Base-by-base conservation (phyloP, 1,284 basidiomycete species). In the Fomitopsis betulina region DNA sequence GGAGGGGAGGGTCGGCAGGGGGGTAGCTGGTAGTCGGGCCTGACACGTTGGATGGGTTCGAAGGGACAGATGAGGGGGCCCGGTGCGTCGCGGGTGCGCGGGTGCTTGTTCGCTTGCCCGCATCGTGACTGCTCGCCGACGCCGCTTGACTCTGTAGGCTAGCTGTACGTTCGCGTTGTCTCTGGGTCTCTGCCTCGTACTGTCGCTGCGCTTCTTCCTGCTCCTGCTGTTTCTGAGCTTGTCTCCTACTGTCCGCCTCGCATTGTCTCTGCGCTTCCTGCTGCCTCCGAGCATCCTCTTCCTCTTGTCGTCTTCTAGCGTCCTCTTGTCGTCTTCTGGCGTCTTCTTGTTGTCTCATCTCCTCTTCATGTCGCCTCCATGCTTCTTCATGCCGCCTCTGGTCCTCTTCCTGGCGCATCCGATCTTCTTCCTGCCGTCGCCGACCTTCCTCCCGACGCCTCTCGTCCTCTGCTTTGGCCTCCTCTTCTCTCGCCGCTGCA, bases 401-500 rank as follows among this genome's bases (percentile, higher is more conserved):
- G 35, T 19, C 43, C 27, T 37, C 35, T 37, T 54, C 42, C 38
- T 42, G 8, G 37, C 53, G 39, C 53, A 40, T 39, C 21, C 38
- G 37, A 10, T 53, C 53, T 23, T 37, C 37, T 37, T 53, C 54
- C 40, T 25, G 21, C 40, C 30, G 21, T 17, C 54, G 23, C 27
- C 25, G 25, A 2, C 21, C 19, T n/a, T 35, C 32, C 17, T 39
- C 50, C 10, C 19, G 32, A 12, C 33, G 6, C n/a, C 8, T 27
- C 32, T 32, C 27, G 0, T 25, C 42, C 45, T 32, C 25, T 12
- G 23, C 53, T 12, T 15, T 19, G 17, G 9, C 40, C 50, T 35
- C 54, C 23, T 17, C 37, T 12, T 56, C 60, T 33, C 58, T 25
- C 38, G 25, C 55, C 53, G 37, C 43, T n/a, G 35, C 43, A 17